Percentiles rank a stretch among this genome's conserved stretches.
phyloP scores from a whole-genome alignment of 768 basidiomycete species.

The Agaricus subrufescens region DNA sequence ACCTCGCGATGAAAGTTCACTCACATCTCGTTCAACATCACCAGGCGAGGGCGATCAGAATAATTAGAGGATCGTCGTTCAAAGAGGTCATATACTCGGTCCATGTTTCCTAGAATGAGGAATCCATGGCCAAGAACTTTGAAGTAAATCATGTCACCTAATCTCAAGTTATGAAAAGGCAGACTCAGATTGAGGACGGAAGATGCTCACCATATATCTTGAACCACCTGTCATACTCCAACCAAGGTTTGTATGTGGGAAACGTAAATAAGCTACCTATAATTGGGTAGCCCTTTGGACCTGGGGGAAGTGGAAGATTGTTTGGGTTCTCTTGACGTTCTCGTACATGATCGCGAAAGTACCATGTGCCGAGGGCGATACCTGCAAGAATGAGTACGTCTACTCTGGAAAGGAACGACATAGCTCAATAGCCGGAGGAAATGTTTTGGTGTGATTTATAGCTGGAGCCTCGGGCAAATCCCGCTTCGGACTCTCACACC shows the following conservation, averaged over 20 bases:
- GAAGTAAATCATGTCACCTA: conserved; percentile 13
- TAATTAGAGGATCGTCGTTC: conserved; percentile 3
- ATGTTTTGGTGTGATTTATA: too few relatives aligned
- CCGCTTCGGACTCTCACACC: too few relatives aligned
- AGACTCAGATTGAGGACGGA: not conserved
- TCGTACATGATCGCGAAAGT: not conserved
- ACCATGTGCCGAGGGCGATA: not conserved
- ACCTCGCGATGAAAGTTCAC: not conserved
- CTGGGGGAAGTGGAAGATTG: conserved; percentile 1
- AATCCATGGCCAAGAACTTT: conserved; percentile 11
- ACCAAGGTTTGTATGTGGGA: not conserved
- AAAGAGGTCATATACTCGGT: not conserved
- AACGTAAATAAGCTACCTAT: conserved; percentile 8
- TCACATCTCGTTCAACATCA: conserved; percentile 7
- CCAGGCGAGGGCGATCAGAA: not conserved
- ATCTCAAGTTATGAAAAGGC: too few relatives aligned
- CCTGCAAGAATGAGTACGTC: not conserved
- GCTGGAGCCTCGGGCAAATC: too few relatives aligned
- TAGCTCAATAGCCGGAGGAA: too few relatives aligned
- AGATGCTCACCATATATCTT: not conserved
- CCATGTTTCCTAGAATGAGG: conserved; percentile 4
- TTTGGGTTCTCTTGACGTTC: not conserved
- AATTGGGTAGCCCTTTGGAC: conserved; percentile 8
- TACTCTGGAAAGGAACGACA: not conserved
- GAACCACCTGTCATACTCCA: conserved; percentile 11